Conservation (phyloP, 306 rosid genomes). For the Macrotyloma uniflorum region DNA sequence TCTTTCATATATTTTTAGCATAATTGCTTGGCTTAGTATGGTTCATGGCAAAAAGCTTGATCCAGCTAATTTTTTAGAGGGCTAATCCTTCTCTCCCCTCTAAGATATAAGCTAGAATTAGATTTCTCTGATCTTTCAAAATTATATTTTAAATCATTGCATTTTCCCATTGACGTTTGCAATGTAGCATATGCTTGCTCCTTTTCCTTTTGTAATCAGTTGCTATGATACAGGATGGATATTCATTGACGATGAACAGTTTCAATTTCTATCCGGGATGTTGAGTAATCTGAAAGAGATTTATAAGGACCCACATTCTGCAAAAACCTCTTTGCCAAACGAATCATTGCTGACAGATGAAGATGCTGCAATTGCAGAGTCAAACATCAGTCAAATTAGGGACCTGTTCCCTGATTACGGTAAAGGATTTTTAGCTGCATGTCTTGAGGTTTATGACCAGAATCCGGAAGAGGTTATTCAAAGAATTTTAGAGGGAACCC, state of each 20-base stretch:
- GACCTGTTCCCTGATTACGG: constrained; percentile 96
- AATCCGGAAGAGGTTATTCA: constrained; percentile 97
- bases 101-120: constrained; percentile 26
- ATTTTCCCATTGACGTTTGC: constrained; percentile 17
- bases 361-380: constrained; percentile 74
- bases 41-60: constrained; percentile 6
- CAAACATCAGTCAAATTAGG: constrained; percentile 91
- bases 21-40: background rate
- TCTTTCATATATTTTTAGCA: constrained; percentile 25
- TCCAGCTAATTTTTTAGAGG: constrained; percentile 2
- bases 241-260: constrained; percentile 74
- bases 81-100: background rate
- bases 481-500: constrained; percentile 92
- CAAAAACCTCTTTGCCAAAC: constrained; percentile 35
- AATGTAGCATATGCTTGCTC: constrained; percentile 8
- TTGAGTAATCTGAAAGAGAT: constrained; percentile 50
- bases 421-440: constrained; percentile 80
- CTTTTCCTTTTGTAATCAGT: constrained; percentile 30
- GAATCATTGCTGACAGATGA: constrained; percentile 61
- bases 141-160: constrained; percentile 6
- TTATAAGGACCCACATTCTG: constrained; percentile 42
- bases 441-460: constrained; percentile 92
- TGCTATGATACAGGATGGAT: constrained; percentile 83
- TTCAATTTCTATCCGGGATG: constrained; percentile 66
- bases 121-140: constrained; percentile 24